Conservation (phyloP, 768 basidiomycete species). For the Lactifluus pinguis region DNA sequence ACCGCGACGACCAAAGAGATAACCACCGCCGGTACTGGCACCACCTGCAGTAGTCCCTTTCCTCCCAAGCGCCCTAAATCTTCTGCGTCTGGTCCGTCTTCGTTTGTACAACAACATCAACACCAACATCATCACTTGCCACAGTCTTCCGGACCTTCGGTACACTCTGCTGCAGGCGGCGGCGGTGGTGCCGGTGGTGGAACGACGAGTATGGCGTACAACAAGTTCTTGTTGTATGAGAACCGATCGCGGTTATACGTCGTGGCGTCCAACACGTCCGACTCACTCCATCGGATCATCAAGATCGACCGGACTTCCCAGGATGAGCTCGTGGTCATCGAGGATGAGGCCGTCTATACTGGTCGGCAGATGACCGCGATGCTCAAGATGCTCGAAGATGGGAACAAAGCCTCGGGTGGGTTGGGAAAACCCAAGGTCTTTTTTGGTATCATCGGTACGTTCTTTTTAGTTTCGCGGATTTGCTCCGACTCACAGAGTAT, state of each 20-base stretch:
- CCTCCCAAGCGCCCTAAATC: neutral
- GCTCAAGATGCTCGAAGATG: constrained; percentile 92
- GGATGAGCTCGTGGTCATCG: constrained; percentile 65
- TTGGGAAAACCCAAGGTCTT: constrained; percentile 70
- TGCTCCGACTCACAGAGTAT: too few species aligned
- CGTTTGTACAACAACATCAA: neutral
- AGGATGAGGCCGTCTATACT: constrained; percentile 84
- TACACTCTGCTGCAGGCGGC: neutral
- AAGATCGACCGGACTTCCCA: constrained; percentile 86
- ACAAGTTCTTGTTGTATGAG: constrained; percentile 92
- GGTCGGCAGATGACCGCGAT: constrained; percentile 85
- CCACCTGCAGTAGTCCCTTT: neutral
- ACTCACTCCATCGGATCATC: constrained; percentile 82
- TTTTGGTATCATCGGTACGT: constrained; percentile 73
- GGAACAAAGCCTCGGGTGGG: constrained; percentile 83
- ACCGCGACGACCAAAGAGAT: neutral
- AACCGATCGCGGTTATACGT: constrained; percentile 87
- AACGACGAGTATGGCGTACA: constrained; percentile 30
- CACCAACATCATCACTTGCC: neutral
- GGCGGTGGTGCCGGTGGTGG: neutral
- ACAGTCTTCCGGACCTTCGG: neutral
- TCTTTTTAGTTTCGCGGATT: too few species aligned
- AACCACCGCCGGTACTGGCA: neutral
- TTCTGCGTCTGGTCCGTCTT: neutral
- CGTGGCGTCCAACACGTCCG: constrained; percentile 82